Conservation (phyloP, 208 protist genomes). For the Angomonas ambiguus region DNA sequence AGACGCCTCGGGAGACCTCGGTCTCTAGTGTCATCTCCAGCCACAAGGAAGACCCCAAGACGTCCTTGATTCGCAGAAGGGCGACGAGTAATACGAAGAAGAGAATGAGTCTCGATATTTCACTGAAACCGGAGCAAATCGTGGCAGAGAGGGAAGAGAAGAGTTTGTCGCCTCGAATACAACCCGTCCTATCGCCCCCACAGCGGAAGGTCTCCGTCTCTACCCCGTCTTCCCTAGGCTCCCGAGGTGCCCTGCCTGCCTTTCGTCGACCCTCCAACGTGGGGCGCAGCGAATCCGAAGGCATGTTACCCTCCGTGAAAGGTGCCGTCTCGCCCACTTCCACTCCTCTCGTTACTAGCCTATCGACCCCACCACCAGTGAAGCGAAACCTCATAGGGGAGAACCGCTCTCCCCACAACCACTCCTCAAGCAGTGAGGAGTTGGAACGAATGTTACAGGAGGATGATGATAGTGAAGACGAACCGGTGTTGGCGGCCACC, state of each 20-base stretch:
- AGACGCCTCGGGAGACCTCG: not conserved
- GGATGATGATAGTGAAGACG: not conserved
- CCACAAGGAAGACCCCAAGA: not conserved
- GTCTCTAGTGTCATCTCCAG: not conserved
- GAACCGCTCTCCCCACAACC: not conserved
- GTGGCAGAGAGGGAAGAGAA: not conserved
- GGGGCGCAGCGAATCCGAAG: not conserved
- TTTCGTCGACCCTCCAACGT: not conserved
- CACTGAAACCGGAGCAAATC: not conserved
- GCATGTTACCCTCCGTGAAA: not conserved
- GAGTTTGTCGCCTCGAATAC: not conserved
- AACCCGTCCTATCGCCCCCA: not conserved
- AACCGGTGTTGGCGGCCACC: not conserved
- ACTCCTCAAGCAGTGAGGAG: constrained; percentile 1
- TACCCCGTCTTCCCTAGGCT: not conserved
- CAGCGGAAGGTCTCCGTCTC: not conserved
- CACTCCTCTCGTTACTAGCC: not conserved
- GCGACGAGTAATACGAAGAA: not conserved
- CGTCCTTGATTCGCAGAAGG: not conserved
- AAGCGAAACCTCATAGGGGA: not conserved
- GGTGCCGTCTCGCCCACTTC: not conserved
- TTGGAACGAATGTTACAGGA: not conserved
- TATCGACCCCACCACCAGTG: not conserved
- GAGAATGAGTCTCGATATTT: not conserved
- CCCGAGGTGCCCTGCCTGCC: not conserved